Base-by-base conservation (phyloP, 441 rosid species). In the Bocquillonia castaneifolia region DNA sequence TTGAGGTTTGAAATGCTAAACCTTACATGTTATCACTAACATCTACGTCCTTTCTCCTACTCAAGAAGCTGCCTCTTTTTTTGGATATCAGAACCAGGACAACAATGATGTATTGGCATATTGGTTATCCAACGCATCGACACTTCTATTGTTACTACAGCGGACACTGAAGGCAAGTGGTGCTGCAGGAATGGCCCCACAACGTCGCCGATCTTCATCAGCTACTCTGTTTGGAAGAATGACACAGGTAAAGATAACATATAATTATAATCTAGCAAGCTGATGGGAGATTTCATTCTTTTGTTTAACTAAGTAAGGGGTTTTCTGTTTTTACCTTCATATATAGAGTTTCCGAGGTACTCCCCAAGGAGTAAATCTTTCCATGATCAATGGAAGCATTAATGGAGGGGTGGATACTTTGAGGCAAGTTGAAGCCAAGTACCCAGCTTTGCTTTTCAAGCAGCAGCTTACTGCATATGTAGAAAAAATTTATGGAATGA, bases 181-280 rank as follows among this genome's bases (percentile, higher is more conserved):
- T 72, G 99, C 98, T 52, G 98, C 97, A 34, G 98, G 97, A 77
- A 89, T 92, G 96, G 83, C 99, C 76, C 99, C 99, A 72, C 99
- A 95, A 51, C 91, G 97, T 14, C 98, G 99, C 4, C 81, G 98
- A 72, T 92, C 99, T 68, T 94, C 98, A 66, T 95, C 99, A n/a
- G 97, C 97, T 54, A 86, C 96, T 65, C 83, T 95, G 6, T 95
- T 95, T 74, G 99, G 99, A 66, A 89, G 98, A 75, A 92, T 90
- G 98, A 89, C 89, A 45, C 99, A 95, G 80, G 99, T 86, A 79
- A 64, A 58, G 28, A 40, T 34, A 62, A 65, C 23, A 68, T 56
- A 62, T 50, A 53, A 22, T 0, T 54, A 32, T 55, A 9, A 61
- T 62, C 60, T 36, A 13, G 63, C 69, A 57, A 42, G 62, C 63